Conservation (phyloP, 768 basidiomycete species). For the Lentinula aciculospora region DNA sequence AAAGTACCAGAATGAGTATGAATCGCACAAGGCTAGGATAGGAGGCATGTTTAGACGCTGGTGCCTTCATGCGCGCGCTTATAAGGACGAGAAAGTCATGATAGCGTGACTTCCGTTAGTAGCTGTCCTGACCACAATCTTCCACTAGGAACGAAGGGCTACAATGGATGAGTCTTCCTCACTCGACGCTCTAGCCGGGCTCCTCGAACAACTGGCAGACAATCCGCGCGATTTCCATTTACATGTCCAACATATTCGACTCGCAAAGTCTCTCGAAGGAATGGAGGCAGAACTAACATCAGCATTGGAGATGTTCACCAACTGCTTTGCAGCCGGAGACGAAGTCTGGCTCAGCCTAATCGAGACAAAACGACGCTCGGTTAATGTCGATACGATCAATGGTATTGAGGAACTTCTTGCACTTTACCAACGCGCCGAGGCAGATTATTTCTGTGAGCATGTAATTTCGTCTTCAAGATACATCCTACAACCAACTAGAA, state of each 20-base stretch:
- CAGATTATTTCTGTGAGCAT: conserved; percentile 75
- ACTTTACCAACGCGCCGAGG: conserved; percentile 61
- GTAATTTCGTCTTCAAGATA: conserved; percentile 1
- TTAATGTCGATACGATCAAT: conserved; percentile 45
- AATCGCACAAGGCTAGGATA: too few species aligned
- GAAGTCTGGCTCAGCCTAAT: conserved; percentile 75
- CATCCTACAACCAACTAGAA: conserved; percentile 12
- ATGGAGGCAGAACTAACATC: conserved; percentile 53
- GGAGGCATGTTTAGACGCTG: too few species aligned
- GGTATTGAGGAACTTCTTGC: conserved; percentile 52
- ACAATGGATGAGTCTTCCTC: conserved; percentile 53
- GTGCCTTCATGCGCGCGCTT: too few species aligned
- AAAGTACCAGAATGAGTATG: too few species aligned
- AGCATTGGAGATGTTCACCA: conserved; percentile 63
- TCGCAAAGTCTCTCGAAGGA: conserved; percentile 49
- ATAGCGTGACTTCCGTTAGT: too few species aligned
- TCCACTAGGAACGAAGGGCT: background rate
- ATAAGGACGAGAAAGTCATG: too few species aligned
- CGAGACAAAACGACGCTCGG: conserved; percentile 41
- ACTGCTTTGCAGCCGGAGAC: conserved; percentile 58
- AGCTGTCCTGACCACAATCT: too few species aligned
- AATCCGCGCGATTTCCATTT: conserved; percentile 57
- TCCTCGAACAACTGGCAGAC: conserved; percentile 53
- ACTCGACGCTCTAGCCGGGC: conserved; percentile 57
- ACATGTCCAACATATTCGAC: conserved; percentile 62